Evolutionary conservation across 495 filamentous ascomycete genomes (phyloP), one percentile per base, ranked within the genome.

Genomic region (Cercophora samala): DNA sequence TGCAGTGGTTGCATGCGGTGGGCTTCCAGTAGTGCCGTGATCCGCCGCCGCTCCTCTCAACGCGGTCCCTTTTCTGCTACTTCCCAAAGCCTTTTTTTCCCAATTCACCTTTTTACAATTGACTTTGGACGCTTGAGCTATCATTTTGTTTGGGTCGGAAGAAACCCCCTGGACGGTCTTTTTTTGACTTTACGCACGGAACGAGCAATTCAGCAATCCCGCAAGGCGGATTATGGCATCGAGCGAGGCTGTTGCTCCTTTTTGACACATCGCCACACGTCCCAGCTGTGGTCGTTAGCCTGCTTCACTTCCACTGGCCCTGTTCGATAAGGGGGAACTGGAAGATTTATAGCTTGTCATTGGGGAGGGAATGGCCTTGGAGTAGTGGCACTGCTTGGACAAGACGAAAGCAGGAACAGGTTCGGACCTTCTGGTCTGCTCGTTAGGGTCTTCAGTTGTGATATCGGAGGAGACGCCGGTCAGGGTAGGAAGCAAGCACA

Each of bases 11-110:
- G 22, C 23, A 60, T 26, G 22, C 58, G 24, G 58, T 25, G 11
- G 58, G 24, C 9, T 18, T 18, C 18, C 23, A n/a, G 17, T 26
- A 22, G 58, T 60, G 58, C 58, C 58, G 58, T 60, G 58, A 60
- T 60, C 58, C 58, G 58, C 26, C 26, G 26, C 26, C 26, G 26
- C 3, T 5, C 26, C 8, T 26, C 23, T 18, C 58, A 46, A 46
- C 37, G 13, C 37, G 37, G 37, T 46, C 37, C 37, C 37, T 17
- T 17, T 46, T 46, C 37, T 9, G 37, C 37, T 46, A 9, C 37
- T 13, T 11, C 37, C 15, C 37, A 46, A 17, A 11, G 37, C 37
- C n/a, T 46, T 46, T 46, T 46, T 46, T 13, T 46, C 37, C 37
- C 6, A 46, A 11, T 46, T 46, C 37, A 46, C 13, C 37, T 46